These are phyloP conservation scores for Trapa incisa DNA, from an alignment of 345 rosid genomes.

Conservation along the genomic window DNA sequence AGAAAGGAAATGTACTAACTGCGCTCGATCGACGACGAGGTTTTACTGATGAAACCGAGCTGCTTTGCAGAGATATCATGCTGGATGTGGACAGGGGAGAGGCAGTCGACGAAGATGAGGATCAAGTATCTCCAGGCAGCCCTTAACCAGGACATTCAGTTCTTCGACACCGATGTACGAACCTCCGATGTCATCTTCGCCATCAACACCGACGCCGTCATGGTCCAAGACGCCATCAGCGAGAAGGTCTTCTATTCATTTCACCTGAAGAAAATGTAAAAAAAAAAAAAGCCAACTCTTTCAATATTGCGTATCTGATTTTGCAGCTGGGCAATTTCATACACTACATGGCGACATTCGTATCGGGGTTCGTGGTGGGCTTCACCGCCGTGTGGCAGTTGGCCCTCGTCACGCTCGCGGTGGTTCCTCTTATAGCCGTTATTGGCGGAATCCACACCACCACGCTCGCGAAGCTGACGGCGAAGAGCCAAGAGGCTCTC, in stretches of 20 bases:
- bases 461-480: constrained; percentile 59
- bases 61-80: constrained; percentile 73
- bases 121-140: constrained; percentile 92
- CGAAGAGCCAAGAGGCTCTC: constrained; percentile 72
- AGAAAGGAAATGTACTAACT: too few species aligned
- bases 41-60: background rate
- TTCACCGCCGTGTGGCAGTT: constrained; percentile 98
- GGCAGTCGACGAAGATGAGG: constrained; percentile 98
- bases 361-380: constrained; percentile 86
- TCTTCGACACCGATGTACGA: constrained; percentile 81
- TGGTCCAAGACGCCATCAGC: constrained; percentile 96
- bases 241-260: constrained; percentile 51
- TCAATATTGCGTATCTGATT: background rate
- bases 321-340: constrained; percentile 91
- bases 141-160: constrained; percentile 81
- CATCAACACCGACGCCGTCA: constrained; percentile 82
- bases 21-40: background rate
- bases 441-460: constrained; percentile 77
- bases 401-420: constrained; percentile 88
- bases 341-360: constrained; percentile 89
- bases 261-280: background rate
- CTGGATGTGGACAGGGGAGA: constrained; percentile 99
- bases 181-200: constrained; percentile 86
- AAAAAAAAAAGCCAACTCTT: too few species aligned
- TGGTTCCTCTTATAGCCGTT: constrained; percentile 88